Base-by-base conservation (phyloP, 2,329 filamentous ascomycete genomes). In the Cladosporium sp. region DNA sequence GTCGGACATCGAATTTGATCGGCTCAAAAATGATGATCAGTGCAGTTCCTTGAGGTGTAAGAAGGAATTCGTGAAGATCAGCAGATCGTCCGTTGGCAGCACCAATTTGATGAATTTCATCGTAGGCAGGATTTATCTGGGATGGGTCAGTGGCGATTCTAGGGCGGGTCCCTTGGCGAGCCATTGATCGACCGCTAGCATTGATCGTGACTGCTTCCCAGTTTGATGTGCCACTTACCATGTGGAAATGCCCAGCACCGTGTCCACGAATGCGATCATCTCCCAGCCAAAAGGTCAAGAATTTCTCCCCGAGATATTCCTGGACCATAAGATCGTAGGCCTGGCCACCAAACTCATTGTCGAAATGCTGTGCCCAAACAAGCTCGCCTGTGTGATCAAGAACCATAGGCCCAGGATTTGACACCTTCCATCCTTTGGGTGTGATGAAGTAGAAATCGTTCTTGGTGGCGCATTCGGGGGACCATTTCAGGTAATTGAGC, bases 1-100 rank as follows among this genome's bases (percentile, higher is more conserved):
- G 54, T 2, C 47, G 30, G 18, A 64, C 44, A 40, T 65, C 58
- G 41, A 56, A 55, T 22, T 55, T 49, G 13, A 56, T 32, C 17
- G 59, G 50, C 32, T 70, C 64, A 54, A 75, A 76, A 38, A 70
- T 68, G 7, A 69, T 70, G 58, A 75, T 67, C 30, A 77, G 61
- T 17, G 70, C 69, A 1, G 70, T 72, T 27, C 67, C 68, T 44
- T 71, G 60, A 1, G 61, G 50, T 1, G 73, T 76, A 13, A 76
- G 58, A 13, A 64, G 60, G 51, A 75, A 69, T 43, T 75, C 72
- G 55, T 76, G 74, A 38, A 73, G 63, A 49, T 77, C 66, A 19
- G 66, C 67, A 8, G 57, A 58, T 9, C 70, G 54, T 3, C 55
- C 60, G 8, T 68, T 66, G 20, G 59, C 64, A 2, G 70, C 70